These are phyloP conservation scores for Lineolata rhizophorae DNA, from an alignment of 495 filamentous ascomycete genomes.

Conservation along the genomic window DNA sequence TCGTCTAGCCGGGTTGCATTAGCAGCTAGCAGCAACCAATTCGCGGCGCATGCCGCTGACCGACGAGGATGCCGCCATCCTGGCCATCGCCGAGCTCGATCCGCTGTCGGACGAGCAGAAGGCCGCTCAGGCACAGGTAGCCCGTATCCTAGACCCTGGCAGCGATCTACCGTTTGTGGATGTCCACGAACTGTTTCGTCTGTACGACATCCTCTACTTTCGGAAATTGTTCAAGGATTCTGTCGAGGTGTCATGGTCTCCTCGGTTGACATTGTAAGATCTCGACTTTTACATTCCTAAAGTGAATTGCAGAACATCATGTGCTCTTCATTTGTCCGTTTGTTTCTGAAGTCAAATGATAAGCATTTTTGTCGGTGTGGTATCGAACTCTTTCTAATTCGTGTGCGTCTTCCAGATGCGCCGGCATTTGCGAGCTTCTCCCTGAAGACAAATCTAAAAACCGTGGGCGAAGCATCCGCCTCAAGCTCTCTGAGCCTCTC, in stretches of 20 bases:
- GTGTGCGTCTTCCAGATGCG: too few species aligned
- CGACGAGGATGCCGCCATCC: constrained; percentile 17
- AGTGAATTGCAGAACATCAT: too few species aligned
- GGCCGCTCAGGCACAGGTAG: constrained; percentile 8
- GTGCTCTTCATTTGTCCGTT: too few species aligned
- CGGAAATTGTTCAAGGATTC: constrained; percentile 7
- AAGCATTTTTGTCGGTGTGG: too few species aligned
- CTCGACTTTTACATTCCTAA: too few species aligned
- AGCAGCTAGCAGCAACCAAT: too few species aligned
- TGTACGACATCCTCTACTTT: constrained; percentile 17
- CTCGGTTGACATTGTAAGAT: constrained; percentile 1
- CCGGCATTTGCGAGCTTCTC: constrained; percentile 18
- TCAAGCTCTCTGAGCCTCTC: constrained; percentile 16
- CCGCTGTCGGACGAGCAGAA: constrained; percentile 10
- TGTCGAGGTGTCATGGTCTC: constrained; percentile 1
- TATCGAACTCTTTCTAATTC: too few species aligned
- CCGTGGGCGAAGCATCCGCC: constrained; percentile 14
- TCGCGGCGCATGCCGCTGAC: constrained; percentile 16
- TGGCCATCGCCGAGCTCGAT: constrained; percentile 13
- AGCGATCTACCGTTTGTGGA: constrained; percentile 14
- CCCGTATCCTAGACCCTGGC: constrained; percentile 7
- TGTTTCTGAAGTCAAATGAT: too few species aligned
- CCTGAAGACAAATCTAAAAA: constrained; percentile 14
- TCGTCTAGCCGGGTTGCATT: too few species aligned
- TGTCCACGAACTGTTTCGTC: constrained; percentile 15